Evolutionary conservation across 306 rosid genomes (phyloP).

Genomic region (Carpinus fangiana): DNA sequence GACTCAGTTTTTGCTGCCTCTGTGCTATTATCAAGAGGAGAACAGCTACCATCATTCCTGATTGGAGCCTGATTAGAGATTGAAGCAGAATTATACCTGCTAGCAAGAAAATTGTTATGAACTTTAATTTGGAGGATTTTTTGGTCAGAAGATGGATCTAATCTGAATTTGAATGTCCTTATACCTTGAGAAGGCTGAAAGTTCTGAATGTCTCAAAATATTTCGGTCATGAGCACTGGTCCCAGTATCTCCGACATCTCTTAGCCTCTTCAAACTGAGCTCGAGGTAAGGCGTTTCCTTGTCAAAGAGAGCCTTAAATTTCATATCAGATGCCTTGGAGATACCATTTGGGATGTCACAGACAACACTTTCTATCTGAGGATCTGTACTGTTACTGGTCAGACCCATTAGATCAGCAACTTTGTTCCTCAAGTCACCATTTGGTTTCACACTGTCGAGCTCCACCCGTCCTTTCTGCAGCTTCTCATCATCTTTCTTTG

Average conservation of each 20-base stretch:
- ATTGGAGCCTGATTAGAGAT: constrained; percentile 30
- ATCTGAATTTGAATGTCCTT: not conserved
- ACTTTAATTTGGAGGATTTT: not conserved
- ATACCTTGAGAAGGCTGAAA: constrained; percentile 48
- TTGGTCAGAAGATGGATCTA: not conserved
- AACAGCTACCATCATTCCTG: constrained; percentile 51
- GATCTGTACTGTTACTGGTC: not conserved
- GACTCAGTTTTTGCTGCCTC: constrained; percentile 42
- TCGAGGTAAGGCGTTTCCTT: constrained; percentile 33
- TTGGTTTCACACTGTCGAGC: not conserved
- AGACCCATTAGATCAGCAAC: constrained; percentile 9
- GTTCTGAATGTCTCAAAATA: constrained; percentile 27
- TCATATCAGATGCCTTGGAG: constrained; percentile 4
- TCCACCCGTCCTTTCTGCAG: not conserved
- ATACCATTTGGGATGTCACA: constrained; percentile 5
- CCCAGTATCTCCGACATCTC: constrained; percentile 21
- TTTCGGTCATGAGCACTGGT: constrained; percentile 30
- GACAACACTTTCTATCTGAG: not conserved
- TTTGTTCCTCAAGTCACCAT: constrained; percentile 11
- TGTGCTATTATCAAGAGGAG: constrained; percentile 45
- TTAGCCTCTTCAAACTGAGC: constrained; percentile 31
- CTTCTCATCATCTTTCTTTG: constrained; percentile 9
- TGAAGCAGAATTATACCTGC: constrained; percentile 34
- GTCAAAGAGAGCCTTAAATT: constrained; percentile 12
- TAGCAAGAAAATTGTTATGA: constrained; percentile 8